Evolutionary conservation across 345 rosid species (phyloP).

Genomic region (Punica granatum): DNA sequence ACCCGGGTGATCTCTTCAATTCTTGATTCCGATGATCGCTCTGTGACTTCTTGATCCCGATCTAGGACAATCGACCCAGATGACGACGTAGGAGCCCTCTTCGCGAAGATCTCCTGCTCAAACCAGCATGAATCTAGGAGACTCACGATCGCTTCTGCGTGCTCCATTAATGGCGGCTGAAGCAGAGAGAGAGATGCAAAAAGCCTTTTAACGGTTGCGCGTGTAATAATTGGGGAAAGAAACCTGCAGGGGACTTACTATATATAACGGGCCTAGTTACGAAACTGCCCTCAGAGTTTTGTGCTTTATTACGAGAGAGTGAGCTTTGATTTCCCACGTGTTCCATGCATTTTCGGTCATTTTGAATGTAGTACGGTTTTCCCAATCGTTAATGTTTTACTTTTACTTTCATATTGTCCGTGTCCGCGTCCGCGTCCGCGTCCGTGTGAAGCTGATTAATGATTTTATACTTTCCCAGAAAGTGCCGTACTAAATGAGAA

Average conservation of each 20-base stretch:
- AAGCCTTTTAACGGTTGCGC: neutral
- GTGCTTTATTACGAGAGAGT: neutral
- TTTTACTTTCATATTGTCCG: neutral
- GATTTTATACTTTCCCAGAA: neutral
- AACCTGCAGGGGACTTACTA: neutral
- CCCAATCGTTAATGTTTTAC: neutral
- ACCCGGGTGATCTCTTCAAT: conserved; percentile 14
- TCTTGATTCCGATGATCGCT: conserved; percentile 16
- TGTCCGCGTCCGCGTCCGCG: too few relatives aligned
- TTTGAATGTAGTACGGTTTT: neutral
- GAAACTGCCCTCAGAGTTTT: neutral
- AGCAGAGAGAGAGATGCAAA: neutral
- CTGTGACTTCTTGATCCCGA: conserved; percentile 13
- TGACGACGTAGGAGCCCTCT: conserved; percentile 5
- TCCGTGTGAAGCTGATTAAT: neutral
- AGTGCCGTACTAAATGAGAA: neutral
- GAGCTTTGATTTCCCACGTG: neutral
- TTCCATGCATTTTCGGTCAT: neutral
- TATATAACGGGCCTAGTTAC: neutral
- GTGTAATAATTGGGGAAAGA: neutral
- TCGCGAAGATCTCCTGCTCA: conserved; percentile 35
- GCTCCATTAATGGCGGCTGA: conserved; percentile 29
- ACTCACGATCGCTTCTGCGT: conserved; percentile 16
- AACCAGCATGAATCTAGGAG: conserved; percentile 46
- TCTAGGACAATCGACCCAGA: conserved; percentile 6